Evolutionary conservation across 257 asterid species (phyloP).

Genomic region (Petrea volubilis): DNA sequence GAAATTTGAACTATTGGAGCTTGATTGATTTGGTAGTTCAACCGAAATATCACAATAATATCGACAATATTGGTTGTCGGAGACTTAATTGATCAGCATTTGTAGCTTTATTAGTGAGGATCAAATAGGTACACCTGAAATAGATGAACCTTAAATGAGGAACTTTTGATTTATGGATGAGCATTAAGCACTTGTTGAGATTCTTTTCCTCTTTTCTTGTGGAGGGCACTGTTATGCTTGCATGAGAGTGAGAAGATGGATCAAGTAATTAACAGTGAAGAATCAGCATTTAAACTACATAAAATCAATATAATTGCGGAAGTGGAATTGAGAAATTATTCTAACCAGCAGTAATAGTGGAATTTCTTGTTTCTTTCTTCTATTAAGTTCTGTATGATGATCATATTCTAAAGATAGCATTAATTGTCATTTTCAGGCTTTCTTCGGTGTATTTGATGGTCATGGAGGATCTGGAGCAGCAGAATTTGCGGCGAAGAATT

Average conservation of each 20-base stretch:
- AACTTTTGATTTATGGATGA: neutral
- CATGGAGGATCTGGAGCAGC: conserved; percentile 79
- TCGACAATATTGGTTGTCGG: neutral
- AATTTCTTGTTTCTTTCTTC: neutral
- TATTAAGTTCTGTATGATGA: neutral
- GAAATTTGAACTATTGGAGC: neutral
- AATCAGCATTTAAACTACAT: neutral
- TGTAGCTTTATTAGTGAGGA: neutral
- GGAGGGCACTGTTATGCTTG: neutral
- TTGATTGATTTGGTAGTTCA: conserved; percentile 1
- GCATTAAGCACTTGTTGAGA: neutral
- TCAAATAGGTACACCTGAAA: neutral
- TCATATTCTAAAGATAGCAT: neutral
- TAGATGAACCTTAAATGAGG: neutral
- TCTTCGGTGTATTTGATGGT: conserved; percentile 81
- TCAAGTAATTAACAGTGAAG: neutral
- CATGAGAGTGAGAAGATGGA: neutral
- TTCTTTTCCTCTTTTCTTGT: neutral
- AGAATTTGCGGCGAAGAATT: conserved; percentile 60
- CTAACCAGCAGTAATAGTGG: neutral
- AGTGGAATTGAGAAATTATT: neutral
- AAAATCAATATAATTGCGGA: neutral
- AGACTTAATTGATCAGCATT: neutral
- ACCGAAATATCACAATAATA: neutral
- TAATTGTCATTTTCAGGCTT: conserved; percentile 54